Percentiles rank a stretch among this genome's conserved stretches.
phyloP scores from a whole-genome alignment of 169 alveolate genomes.

The Neospora caninum region DNA sequence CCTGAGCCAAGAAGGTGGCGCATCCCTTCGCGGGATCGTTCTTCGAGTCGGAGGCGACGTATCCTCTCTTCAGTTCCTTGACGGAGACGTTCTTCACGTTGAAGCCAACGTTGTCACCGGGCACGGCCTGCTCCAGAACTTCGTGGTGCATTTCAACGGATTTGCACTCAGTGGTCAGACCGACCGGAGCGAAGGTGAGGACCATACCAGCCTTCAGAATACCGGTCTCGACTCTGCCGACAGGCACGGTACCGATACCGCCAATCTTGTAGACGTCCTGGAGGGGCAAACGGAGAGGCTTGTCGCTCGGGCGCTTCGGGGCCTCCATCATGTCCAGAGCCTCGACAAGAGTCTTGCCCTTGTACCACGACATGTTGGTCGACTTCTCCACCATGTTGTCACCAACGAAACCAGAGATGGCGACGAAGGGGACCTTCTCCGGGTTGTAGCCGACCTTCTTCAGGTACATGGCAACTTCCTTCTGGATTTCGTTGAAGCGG shows the following conservation, averaged over 20 bases:
- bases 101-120: slow-evolving; percentile 99
- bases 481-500: slow-evolving; percentile 96
- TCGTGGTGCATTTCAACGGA: slow-evolving; percentile 99
- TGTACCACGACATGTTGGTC: slow-evolving; percentile 97
- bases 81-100: slow-evolving; percentile 93
- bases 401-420: slow-evolving; percentile 98
- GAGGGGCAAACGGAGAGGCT: slow-evolving; percentile 97
- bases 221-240: slow-evolving; percentile 99
- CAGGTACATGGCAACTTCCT: slow-evolving; percentile 94
- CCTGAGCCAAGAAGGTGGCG: slow-evolving; percentile 93
- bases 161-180: slow-evolving; percentile 95
- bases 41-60: slow-evolving; percentile 96
- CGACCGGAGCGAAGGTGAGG: slow-evolving; percentile 94
- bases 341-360: slow-evolving; percentile 96
- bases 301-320: slow-evolving; percentile 97
- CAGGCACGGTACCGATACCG: slow-evolving; percentile 99
- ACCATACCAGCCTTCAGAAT: slow-evolving; percentile 93
- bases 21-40: slow-evolving; percentile 98
- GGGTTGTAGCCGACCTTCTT: slow-evolving; percentile 96
- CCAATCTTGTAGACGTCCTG: slow-evolving; percentile 98
- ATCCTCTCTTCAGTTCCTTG: slow-evolving; percentile 96
- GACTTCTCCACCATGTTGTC: slow-evolving; percentile 97
- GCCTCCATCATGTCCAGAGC: slow-evolving; percentile 96
- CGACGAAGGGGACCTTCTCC: slow-evolving; percentile 95
- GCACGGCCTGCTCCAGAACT: slow-evolving; percentile 94